A percentile compares a stretch with the other conserved stretches of the same genome.
These are phyloP conservation scores for Calocybe indica DNA, from an alignment of 768 basidiomycete species.

Conservation along the genomic window DNA sequence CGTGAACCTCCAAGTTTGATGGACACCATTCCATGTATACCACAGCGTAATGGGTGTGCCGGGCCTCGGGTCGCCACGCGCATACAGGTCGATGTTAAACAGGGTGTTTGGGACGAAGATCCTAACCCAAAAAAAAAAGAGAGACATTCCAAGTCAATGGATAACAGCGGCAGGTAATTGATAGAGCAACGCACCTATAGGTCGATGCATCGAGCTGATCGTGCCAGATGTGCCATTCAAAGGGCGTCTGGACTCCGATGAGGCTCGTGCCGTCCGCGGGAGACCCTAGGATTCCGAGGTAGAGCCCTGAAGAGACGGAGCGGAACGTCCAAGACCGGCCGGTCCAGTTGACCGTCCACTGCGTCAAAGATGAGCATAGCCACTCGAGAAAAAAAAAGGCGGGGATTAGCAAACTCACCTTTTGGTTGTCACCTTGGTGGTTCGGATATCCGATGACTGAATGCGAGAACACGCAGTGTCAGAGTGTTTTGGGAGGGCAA, in stretches of 20 bases:
- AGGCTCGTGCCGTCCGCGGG: conserved; percentile 34
- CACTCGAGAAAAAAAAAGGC: not conserved
- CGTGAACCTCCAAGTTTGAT: conserved; percentile 47
- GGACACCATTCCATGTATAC: conserved; percentile 40
- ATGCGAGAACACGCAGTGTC: not conserved
- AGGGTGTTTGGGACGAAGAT: conserved; percentile 38
- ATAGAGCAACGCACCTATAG: conserved; percentile 32
- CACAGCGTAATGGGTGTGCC: conserved; percentile 44
- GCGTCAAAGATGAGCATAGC: not conserved
- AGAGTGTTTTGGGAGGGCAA: not conserved
- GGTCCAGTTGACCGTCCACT: conserved; percentile 46
- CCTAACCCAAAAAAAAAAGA: conserved; percentile 19
- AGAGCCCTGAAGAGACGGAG: conserved; percentile 32
- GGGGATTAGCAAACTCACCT: conserved; percentile 21
- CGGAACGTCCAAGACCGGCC: conserved; percentile 36
- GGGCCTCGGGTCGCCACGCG: conserved; percentile 35
- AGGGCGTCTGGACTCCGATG: conserved; percentile 27
- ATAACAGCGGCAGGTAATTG: not conserved
- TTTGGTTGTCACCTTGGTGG: conserved; percentile 42
- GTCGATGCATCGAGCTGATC: conserved; percentile 30
- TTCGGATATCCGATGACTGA: conserved; percentile 44
- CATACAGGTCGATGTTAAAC: conserved; percentile 41
- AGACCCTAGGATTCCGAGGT: conserved; percentile 33
- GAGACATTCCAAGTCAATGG: not conserved
- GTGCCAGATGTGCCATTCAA: conserved; percentile 45